A percentile compares a stretch with the other conserved stretches of the same genome.
phyloP scores from a whole-genome alignment of 2,329 filamentous ascomycete species.

The Sclerotinia glacialis region DNA sequence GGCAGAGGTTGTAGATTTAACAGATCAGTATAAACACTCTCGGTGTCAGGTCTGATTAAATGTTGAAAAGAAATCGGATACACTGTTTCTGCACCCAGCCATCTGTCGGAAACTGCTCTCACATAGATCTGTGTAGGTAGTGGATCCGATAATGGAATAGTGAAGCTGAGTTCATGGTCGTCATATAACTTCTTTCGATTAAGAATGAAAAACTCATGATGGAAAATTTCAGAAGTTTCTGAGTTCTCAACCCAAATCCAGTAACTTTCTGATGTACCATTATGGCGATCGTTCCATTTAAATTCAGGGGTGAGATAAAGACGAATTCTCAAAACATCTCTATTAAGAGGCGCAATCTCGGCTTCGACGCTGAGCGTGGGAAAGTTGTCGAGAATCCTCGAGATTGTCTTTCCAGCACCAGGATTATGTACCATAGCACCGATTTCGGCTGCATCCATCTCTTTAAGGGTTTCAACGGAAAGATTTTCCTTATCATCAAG shows the following conservation, averaged over 20 bases:
- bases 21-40: conserved; percentile 94
- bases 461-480: conserved; percentile 78
- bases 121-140: conserved; percentile 96
- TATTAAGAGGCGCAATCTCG: conserved; percentile 91
- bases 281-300: conserved; percentile 87
- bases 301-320: conserved; percentile 87
- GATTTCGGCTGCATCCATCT: conserved; percentile 92
- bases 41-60: conserved; percentile 92
- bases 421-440: conserved; percentile 89
- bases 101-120: conserved; percentile 87
- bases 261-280: conserved; percentile 93
- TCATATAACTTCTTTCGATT: conserved; percentile 87
- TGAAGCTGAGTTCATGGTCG: conserved; percentile 97
- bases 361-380: conserved; percentile 87
- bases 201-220: conserved; percentile 95
- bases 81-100: conserved; percentile 95
- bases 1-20: conserved; percentile 88
- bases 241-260: conserved; percentile 99
- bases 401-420: conserved; percentile 77
- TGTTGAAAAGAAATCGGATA: conserved; percentile 96
- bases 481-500: conserved; percentile 76
- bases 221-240: conserved; percentile 94
- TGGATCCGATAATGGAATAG: conserved; percentile 90
- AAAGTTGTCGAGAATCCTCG: conserved; percentile 82
- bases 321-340: conserved; percentile 89